A percentile compares a stretch with the other conserved stretches of the same genome.
Conservation (phyloP, 176 grass and related monocot species). For the Thinopyrum elongatum region DNA sequence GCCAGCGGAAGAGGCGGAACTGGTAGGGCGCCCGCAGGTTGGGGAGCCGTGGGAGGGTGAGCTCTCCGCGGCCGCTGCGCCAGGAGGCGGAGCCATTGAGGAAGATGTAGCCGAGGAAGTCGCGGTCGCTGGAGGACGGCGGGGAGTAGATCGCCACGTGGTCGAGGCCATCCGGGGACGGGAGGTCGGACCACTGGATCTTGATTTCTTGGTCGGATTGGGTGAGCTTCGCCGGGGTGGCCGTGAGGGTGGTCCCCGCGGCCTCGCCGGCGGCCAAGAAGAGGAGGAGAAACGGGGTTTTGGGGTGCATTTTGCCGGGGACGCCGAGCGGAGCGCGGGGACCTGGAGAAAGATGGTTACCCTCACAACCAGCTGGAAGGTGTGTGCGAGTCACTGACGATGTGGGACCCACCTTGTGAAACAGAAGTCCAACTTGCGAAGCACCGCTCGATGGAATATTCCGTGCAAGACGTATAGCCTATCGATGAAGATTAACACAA, state of each 20-base stretch:
- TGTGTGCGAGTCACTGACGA: neutral
- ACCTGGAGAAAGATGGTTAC: neutral
- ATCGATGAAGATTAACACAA: too few relatives aligned
- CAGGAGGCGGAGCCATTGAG: slow-evolving; percentile 71
- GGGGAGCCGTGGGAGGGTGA: slow-evolving; percentile 59
- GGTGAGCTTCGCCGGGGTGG: slow-evolving; percentile 48
- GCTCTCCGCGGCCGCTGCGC: slow-evolving; percentile 49
- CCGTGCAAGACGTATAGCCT: too few relatives aligned
- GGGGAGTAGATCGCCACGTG: slow-evolving; percentile 87
- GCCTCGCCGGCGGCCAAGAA: slow-evolving; percentile 39
- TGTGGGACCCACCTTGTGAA: neutral
- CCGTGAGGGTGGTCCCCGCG: slow-evolving; percentile 45
- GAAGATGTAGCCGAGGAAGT: slow-evolving; percentile 93
- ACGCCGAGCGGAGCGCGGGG: neutral
- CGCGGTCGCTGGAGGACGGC: slow-evolving; percentile 54
- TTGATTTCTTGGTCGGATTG: slow-evolving; percentile 38
- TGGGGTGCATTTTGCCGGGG: slow-evolving; percentile 38
- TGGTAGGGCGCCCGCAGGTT: slow-evolving; percentile 73
- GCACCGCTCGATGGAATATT: neutral
- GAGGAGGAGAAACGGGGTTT: slow-evolving; percentile 29
- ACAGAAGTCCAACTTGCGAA: neutral
- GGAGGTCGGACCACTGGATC: slow-evolving; percentile 65
- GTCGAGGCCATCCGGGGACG: slow-evolving; percentile 70
- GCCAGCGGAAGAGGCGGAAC: slow-evolving; percentile 94
- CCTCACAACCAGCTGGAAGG: neutral